Conservation (phyloP, 441 rosid genomes). For the Gossypium gossypioides region DNA sequence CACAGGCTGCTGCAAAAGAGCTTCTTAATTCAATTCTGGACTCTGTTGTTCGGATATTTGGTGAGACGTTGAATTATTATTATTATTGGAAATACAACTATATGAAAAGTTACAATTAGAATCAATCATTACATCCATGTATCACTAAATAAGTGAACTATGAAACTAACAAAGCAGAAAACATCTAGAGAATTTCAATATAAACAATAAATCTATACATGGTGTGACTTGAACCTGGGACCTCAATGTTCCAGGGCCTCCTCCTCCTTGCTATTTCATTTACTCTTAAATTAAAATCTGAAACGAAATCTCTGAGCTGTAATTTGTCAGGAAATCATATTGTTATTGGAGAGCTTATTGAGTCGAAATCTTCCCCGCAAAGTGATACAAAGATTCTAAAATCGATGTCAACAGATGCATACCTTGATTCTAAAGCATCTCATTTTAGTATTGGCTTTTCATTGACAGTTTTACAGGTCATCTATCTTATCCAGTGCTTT, state of each 20-base stretch:
- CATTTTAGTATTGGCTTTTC: slow-evolving; percentile 83
- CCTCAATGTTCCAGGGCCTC: too few relatives aligned
- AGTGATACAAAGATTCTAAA: slow-evolving; percentile 53
- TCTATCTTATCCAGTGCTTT: slow-evolving; percentile 1
- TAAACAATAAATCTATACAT: too few relatives aligned
- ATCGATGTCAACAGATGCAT: slow-evolving; percentile 50
- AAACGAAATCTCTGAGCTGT: slow-evolving; percentile 21
- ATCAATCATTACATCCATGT: too few relatives aligned
- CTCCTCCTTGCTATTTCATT: not conserved
- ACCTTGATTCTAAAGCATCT: slow-evolving; percentile 66
- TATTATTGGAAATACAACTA: not conserved
- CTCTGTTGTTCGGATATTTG: slow-evolving; percentile 72
- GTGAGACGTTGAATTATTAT: slow-evolving; percentile 33
- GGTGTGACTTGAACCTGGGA: too few relatives aligned
- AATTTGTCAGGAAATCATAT: slow-evolving; percentile 73
- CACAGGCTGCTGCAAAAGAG: slow-evolving; percentile 78
- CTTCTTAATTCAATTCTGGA: slow-evolving; percentile 91
- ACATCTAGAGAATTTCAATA: too few relatives aligned
- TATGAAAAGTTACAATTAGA: too few relatives aligned
- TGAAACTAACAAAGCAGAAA: too few relatives aligned
- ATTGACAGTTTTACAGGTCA: slow-evolving; percentile 90
- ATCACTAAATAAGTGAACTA: too few relatives aligned
- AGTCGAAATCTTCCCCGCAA: slow-evolving; percentile 54
- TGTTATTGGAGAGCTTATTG: slow-evolving; percentile 88
- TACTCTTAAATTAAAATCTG: not conserved